Conservation (phyloP, 2,329 filamentous ascomycete genomes). For the Colletotrichum eleusines region DNA sequence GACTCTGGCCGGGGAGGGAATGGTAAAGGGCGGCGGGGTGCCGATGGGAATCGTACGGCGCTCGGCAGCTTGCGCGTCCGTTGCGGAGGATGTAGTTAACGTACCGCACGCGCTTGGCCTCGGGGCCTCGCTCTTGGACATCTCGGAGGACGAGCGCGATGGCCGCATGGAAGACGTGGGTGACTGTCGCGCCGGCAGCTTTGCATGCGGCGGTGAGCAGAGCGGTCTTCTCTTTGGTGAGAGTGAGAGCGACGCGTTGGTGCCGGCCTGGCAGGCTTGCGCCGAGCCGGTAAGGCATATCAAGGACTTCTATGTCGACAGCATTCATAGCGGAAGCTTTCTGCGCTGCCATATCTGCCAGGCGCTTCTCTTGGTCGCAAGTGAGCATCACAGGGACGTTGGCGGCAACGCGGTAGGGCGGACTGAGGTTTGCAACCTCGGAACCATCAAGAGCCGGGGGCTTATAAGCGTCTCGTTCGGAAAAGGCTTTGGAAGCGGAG, state of each 20-base stretch:
- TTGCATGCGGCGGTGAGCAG: conserved; percentile 44
- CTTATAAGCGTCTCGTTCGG: conserved; percentile 23
- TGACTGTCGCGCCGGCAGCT: conserved; percentile 44
- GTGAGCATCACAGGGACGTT: conserved; percentile 40
- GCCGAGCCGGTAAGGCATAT: conserved; percentile 44
- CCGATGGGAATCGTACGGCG: conserved; percentile 43
- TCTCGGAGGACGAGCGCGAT: conserved; percentile 48
- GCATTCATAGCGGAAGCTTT: conserved; percentile 17
- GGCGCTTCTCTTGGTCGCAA: conserved; percentile 35
- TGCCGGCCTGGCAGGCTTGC: conserved; percentile 43
- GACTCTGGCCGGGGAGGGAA: conserved; percentile 46
- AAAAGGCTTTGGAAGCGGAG: conserved; percentile 45
- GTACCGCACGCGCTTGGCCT: conserved; percentile 44
- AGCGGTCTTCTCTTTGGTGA: conserved; percentile 42
- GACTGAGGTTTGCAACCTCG: conserved; percentile 45
- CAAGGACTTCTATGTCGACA: conserved; percentile 25
- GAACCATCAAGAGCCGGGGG: conserved; percentile 43
- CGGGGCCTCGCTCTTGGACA: conserved; percentile 32
- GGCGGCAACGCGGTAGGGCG: conserved; percentile 47
- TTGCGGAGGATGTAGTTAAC: conserved; percentile 51
- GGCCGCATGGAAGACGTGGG: conserved; percentile 51
- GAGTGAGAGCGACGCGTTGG: conserved; percentile 44
- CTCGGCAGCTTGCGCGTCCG: conserved; percentile 45
- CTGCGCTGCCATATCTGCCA: conserved; percentile 35
- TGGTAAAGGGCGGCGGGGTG: conserved; percentile 50